Evolutionary conservation across 257 asterid species (phyloP).

Genomic region (Forsythia suspensa): DNA sequence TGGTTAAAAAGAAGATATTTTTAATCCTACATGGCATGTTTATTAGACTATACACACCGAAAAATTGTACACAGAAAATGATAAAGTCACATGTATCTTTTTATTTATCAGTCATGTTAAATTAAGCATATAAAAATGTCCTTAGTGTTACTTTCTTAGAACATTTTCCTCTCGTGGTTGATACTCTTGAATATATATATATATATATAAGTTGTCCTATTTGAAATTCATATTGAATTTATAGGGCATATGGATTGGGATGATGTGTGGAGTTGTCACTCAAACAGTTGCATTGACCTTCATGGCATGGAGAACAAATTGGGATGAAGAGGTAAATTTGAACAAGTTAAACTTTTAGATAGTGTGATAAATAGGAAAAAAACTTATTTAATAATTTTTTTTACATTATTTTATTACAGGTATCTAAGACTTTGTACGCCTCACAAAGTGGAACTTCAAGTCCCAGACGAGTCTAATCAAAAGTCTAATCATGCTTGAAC

Average conservation of each 20-base stretch:
- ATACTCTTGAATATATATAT: neutral
- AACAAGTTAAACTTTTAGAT: too few relatives aligned
- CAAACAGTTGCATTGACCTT: constrained; percentile 47
- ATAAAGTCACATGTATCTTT: too few relatives aligned
- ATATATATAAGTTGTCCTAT: too few relatives aligned
- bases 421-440: constrained; percentile 49
- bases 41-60: too few relatives aligned
- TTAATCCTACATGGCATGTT: too few relatives aligned
- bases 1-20: neutral
- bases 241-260: constrained; percentile 71
- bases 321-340: constrained; percentile 47
- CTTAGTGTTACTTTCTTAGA: neutral
- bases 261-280: constrained; percentile 49
- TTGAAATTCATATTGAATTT: neutral
- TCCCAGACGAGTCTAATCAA: constrained; percentile 41
- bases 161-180: neutral
- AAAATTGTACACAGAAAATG: too few relatives aligned
- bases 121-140: too few relatives aligned
- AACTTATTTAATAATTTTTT: neutral
- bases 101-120: too few relatives aligned
- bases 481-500: constrained; percentile 37
- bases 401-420: constrained; percentile 14
- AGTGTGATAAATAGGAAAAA: too few relatives aligned
- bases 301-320: constrained; percentile 59
- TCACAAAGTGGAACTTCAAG: constrained; percentile 51